Evolutionary conservation across 179 eudicot species (phyloP), one percentile per base, ranked within the genome.

Genomic region (Silene coronaria): DNA sequence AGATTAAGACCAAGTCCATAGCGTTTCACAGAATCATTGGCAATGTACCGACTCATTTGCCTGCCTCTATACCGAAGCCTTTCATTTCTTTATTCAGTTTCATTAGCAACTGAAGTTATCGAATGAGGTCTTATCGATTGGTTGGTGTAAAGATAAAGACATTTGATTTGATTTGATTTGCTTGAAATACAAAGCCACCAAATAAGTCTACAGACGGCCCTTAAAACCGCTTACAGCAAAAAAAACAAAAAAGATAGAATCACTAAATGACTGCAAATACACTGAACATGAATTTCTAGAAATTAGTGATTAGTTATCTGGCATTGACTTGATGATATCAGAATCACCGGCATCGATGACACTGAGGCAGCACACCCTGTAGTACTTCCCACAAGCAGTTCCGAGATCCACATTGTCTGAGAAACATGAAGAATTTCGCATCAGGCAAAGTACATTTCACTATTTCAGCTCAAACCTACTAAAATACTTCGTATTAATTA

Each of bases 331-430:
- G 80, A 91, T 91, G 86, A 91, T 91, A 71, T 91, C 97, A 21
- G 91, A 91, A 79, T 91, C 97, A 79, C 94, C 97, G 82, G 96
- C 86, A 46, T 91, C 91, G n/a, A 90, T 78, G 51, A 91, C 82
- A 82, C 97, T 90, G 68, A 91, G 93, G 86, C 97, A 91, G 76
- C 91, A 90, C 26, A 91, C 96, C 24, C 97, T 85, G 82, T 74
- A 89, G 78, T 88, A 91, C 80, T 87, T 91, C 10, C 95, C 97
- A 48, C 95, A 91, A 10, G 95, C 95, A 65, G 97, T 90, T 75
- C 97, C 97, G 32, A 91, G 87, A 79, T 91, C 92, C 38, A 91
- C 95, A 67, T 91, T 91, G 85, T 91, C 97, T 91, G 67, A 5
- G 38, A 59, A 60, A 11, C 65, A 22, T 23, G 12, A 72, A 58